A percentile compares a stretch with the other conserved stretches of the same genome.
Evolutionary conservation across 805 yeast species (phyloP).

Genomic region (Metschnikowia gelsemii): DNA sequence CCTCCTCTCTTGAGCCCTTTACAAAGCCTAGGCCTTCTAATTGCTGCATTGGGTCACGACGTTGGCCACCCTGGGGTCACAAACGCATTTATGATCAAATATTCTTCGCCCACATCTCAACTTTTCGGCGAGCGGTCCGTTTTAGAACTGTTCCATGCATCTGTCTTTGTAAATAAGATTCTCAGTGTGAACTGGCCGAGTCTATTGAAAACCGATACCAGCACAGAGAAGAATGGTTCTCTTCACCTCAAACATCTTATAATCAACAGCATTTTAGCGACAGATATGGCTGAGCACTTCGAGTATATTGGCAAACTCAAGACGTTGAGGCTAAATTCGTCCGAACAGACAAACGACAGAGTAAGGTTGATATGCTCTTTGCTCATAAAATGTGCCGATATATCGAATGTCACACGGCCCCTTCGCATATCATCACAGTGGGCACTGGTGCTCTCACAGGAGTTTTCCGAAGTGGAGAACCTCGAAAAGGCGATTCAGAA

Average conservation of each 20-base stretch:
- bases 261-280: slow-evolving; percentile 45
- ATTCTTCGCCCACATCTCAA: slow-evolving; percentile 61
- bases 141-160: slow-evolving; percentile 78
- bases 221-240: slow-evolving; percentile 27
- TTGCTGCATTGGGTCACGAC: slow-evolving; percentile 93
- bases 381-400: slow-evolving; percentile 91
- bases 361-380: slow-evolving; percentile 57
- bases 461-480: slow-evolving; percentile 64
- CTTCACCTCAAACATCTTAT: slow-evolving; percentile 30
- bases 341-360: slow-evolving; percentile 24
- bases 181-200: slow-evolving; percentile 39
- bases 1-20: slow-evolving; percentile 32
- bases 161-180: slow-evolving; percentile 51
- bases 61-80: slow-evolving; percentile 97
- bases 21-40: slow-evolving; percentile 59
- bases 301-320: slow-evolving; percentile 60
- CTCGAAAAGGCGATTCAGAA: slow-evolving; percentile 42
- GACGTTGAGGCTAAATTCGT: slow-evolving; percentile 22
- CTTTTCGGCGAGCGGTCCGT: slow-evolving; percentile 65
- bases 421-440: slow-evolving; percentile 74
- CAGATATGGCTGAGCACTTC: slow-evolving; percentile 92
- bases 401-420: slow-evolving; percentile 87
- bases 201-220: slow-evolving; percentile 34
- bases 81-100: slow-evolving; percentile 61
- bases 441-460: slow-evolving; percentile 79